These are phyloP conservation scores for Pisolithus microcarpus DNA, from an alignment of 768 basidiomycete genomes.

Conservation along the genomic window DNA sequence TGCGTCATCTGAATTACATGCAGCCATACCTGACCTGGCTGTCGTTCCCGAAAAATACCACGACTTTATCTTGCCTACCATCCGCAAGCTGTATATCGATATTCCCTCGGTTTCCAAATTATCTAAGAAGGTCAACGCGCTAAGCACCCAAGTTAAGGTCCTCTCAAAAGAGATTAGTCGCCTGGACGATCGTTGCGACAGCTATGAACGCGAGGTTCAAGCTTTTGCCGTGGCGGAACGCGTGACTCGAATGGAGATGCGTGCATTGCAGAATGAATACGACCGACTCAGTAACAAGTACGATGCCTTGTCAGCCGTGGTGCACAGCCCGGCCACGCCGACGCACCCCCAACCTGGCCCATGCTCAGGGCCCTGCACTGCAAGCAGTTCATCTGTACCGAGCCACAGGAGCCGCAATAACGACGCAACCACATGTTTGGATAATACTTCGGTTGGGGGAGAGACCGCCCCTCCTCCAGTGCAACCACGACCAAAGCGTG, in stretches of 20 bases:
- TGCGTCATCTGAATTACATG: background rate
- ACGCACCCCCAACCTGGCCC: too few relatives aligned
- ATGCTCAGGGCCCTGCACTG: too few relatives aligned
- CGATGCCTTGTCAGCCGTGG: slow-evolving; percentile 24
- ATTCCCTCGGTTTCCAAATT: slow-evolving; percentile 17
- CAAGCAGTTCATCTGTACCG: too few relatives aligned
- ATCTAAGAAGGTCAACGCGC: slow-evolving; percentile 28
- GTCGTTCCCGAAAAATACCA: slow-evolving; percentile 52
- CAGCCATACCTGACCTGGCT: slow-evolving; percentile 42
- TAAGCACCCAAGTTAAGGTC: slow-evolving; percentile 33
- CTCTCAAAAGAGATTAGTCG: slow-evolving; percentile 36
- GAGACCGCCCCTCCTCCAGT: background rate
- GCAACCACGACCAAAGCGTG: slow-evolving; percentile 19
- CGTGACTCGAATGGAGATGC: slow-evolving; percentile 21
- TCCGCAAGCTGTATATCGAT: slow-evolving; percentile 52
- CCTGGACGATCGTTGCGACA: slow-evolving; percentile 39
- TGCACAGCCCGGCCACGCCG: slow-evolving; percentile 4
- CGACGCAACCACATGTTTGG: too few relatives aligned
- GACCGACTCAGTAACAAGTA: slow-evolving; percentile 33
- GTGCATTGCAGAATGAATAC: slow-evolving; percentile 32
- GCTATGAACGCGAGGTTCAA: slow-evolving; percentile 28
- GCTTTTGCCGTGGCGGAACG: slow-evolving; percentile 28
- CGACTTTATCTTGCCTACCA: slow-evolving; percentile 48
- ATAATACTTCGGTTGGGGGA: too few relatives aligned
- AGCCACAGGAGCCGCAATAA: too few relatives aligned